Evolutionary conservation across 75 land plant species (phyloP).

Genomic region (Picea sitchensis): DNA sequence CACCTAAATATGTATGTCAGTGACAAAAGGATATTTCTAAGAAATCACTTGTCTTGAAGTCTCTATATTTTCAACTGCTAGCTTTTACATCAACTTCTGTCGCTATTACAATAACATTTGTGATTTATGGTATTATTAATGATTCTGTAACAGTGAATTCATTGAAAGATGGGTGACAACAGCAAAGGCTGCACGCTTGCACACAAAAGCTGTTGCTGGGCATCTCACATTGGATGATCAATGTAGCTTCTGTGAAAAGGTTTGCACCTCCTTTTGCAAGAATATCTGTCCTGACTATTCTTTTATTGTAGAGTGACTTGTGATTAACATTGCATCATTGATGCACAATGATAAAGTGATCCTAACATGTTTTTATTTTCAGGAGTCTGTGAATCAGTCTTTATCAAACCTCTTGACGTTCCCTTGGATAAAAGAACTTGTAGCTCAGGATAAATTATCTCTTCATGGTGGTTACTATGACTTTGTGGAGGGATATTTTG

Average conservation of each 20-base stretch:
- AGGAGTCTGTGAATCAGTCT: conserved; percentile 86
- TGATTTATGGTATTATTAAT: not conserved
- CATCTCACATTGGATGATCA: conserved; percentile 60
- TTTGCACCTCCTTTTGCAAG: conserved; percentile 13
- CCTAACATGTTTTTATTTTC: conserved; percentile 12
- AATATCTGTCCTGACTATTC: not conserved
- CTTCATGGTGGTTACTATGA: conserved; percentile 90
- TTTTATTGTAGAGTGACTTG: not conserved
- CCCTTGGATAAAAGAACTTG: conserved; percentile 73
- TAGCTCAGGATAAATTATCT: conserved; percentile 40
- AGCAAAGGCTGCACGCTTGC: conserved; percentile 52
- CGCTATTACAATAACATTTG: not conserved
- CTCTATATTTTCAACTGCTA: not conserved
- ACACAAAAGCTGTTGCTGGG: conserved; percentile 41
- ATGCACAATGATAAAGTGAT: not conserved
- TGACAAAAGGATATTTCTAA: not conserved
- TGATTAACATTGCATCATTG: not conserved
- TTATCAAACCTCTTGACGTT: conserved; percentile 62
- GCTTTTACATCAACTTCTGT: too few relatives aligned
- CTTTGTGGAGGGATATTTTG: conserved; percentile 75
- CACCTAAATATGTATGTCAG: not conserved
- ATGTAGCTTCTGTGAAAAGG: conserved; percentile 89
- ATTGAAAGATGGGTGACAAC: conserved; percentile 65
- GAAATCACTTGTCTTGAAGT: not conserved
- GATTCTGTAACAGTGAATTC: conserved; percentile 46